Evolutionary conservation across 345 rosid species (phyloP).

Genomic region (Lumnitzera littorea): DNA sequence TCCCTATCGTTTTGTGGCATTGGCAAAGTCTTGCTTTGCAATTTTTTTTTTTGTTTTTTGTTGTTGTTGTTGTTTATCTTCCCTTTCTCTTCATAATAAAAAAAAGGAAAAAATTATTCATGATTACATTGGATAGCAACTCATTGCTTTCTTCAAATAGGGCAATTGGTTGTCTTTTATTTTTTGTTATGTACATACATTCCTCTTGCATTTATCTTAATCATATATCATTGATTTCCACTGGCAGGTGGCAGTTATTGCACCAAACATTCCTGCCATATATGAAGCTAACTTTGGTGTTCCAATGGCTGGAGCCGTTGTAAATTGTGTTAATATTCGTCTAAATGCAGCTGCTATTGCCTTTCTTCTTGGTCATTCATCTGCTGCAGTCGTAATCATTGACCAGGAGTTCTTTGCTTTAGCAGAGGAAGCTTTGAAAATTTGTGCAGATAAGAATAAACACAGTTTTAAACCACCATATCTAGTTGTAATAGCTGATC

Average conservation of each 20-base stretch:
- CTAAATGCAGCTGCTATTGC: conserved; percentile 67
- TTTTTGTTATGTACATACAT: background rate
- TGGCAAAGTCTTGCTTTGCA: no score
- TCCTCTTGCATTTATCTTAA: background rate
- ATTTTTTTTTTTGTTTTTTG: no score
- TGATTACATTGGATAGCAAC: no score
- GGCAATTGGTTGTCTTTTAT: no score
- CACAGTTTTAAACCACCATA: conserved; percentile 47
- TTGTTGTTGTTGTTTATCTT: no score
- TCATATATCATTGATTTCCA: background rate
- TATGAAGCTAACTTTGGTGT: conserved; percentile 91
- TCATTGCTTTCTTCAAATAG: no score
- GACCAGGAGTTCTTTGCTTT: conserved; percentile 76
- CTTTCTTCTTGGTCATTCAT: conserved; percentile 76
- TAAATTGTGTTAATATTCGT: conserved; percentile 72
- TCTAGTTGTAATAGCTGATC: conserved; percentile 68
- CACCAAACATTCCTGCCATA: conserved; percentile 81
- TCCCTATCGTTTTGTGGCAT: no score
- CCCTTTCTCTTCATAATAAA: no score
- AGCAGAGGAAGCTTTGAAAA: conserved; percentile 68
- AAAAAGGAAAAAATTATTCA: no score
- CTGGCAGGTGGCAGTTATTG: conserved; percentile 70
- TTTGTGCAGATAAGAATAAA: conserved; percentile 42
- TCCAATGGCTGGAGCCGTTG: conserved; percentile 88
- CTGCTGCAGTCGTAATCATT: conserved; percentile 52